These are phyloP conservation scores for Aspergillus sclerotialis DNA, from an alignment of 2,329 filamentous ascomycete species.

Conservation along the genomic window DNA sequence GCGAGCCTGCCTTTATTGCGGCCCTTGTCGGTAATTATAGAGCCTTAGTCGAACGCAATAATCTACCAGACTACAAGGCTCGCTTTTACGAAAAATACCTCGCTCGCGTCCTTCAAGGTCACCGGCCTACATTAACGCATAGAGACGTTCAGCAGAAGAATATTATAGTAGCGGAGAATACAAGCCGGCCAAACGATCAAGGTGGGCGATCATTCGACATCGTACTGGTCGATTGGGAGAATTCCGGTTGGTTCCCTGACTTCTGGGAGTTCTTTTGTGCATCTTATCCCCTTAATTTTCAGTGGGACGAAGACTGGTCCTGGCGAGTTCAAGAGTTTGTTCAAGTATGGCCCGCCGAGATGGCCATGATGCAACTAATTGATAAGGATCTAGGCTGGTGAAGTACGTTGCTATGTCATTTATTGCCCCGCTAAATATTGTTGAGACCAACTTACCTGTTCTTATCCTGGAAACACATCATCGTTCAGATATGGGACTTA, in stretches of 20 bases:
- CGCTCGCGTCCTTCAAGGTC: conserved; percentile 16
- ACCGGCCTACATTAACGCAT: conserved; percentile 23
- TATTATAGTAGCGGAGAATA: conserved; percentile 15
- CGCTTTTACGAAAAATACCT: conserved; percentile 22
- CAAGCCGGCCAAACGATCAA: conserved; percentile 10
- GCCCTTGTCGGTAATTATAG: too few species aligned
- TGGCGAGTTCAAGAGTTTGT: conserved; percentile 20
- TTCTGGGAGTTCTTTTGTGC: conserved; percentile 23
- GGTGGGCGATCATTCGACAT: conserved; percentile 22
- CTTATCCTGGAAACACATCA: too few species aligned
- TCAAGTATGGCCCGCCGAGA: conserved; percentile 21
- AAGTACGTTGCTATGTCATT: too few species aligned
- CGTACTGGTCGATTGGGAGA: conserved; percentile 21
- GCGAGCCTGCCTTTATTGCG: too few species aligned
- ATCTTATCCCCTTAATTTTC: conserved; percentile 10
- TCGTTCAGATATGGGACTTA: too few species aligned
- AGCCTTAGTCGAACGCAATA: too few species aligned
- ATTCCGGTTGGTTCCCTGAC: conserved; percentile 20
- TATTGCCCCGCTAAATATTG: too few species aligned
- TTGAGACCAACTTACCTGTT: too few species aligned
- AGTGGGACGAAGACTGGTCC: conserved; percentile 23
- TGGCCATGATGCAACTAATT: conserved; percentile 20
- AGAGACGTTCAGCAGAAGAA: conserved; percentile 23
- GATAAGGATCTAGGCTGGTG: conserved; percentile 16
- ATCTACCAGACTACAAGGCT: conserved; percentile 17